These are phyloP conservation scores for Rubia tinctorum DNA, from an alignment of 305 asterid genomes.

Conservation along the genomic window DNA sequence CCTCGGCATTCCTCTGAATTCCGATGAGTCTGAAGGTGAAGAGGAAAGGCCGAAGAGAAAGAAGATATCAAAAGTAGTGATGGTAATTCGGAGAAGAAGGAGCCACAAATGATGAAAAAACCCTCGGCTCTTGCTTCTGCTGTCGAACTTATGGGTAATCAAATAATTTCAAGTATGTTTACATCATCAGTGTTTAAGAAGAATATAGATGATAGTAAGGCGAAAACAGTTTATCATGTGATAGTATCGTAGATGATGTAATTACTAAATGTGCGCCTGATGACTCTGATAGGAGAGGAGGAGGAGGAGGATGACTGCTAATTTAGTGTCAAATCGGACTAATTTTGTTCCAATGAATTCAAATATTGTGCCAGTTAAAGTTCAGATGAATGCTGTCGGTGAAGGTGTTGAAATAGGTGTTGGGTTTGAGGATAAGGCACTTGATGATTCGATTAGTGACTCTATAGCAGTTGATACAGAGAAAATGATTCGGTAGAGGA, in stretches of 20 bases:
- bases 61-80: constrained; percentile 22
- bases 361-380: constrained; percentile 31
- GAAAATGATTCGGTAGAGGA: constrained; percentile 15
- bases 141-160: constrained; percentile 90
- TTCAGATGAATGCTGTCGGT: constrained; percentile 36
- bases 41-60: constrained; percentile 54
- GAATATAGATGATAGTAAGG: constrained; percentile 41
- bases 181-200: constrained; percentile 82
- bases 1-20: constrained; percentile 51
- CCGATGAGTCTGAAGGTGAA: constrained; percentile 79
- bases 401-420: constrained; percentile 28
- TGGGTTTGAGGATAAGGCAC: constrained; percentile 27
- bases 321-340: constrained; percentile 18
- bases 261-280: constrained; percentile 93
- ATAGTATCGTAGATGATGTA: constrained; percentile 83
- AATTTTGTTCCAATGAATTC: constrained; percentile 22
- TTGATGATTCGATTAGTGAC: constrained; percentile 24
- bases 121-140: constrained; percentile 74
- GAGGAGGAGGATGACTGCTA: constrained; percentile 54
- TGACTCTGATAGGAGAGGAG: constrained; percentile 80
- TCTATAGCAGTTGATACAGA: constrained; percentile 18
- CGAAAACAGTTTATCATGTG: constrained; percentile 46
- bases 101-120: constrained; percentile 40
- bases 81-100: constrained; percentile 58
- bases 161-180: constrained; percentile 72